Base-by-base conservation (phyloP, 2,329 filamentous ascomycete species). In the Mycosphaerelloides madeirae region DNA sequence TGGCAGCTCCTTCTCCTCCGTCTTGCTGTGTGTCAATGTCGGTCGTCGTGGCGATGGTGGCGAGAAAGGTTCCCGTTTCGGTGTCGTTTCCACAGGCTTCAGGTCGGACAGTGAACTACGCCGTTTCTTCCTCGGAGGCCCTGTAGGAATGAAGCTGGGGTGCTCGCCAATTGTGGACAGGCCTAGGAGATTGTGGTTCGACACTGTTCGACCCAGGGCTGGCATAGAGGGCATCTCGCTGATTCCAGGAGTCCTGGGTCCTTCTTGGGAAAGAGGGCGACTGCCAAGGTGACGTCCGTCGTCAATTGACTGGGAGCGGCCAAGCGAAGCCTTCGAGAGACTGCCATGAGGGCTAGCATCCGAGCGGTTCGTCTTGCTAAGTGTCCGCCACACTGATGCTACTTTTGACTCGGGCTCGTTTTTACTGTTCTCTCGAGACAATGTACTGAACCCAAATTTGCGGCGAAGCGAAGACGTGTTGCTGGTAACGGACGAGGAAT, bases 41-140 rank as follows among this genome's bases (percentile, higher is more conserved):
- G 53, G 48, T n/a, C 57, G 50, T 25, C 54, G 57, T 11, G 49
- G 45, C 4, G 57, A 41, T 15, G 44, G 38, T 22, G 59, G 53
- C n/a, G 53, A 54, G n/a, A 40, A 43, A 3, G 55, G 44, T 25
- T 57, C 54, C 38, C 38, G 44, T 25, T 53, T 50, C n/a, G 57
- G 51, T 16, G 58, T 44, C 4, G 42, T 77, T 68, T 91, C 82
- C 14, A 87, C 71, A 44, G 72, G 76, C 55, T 81, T 85, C 37
- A 97, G 74, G 64, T 97, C 91, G 3, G 90, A 95, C 32, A 97
- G 70, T 19, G 90, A 96, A 68, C 90, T 96, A 62, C 91, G 83
- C 43, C 91, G 79, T 71, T 95, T 96, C 70, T 83, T 90, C 62
- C 78, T 82, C 34, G 72, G 68, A n/a, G 65, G 65, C 52, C 58